Percentiles rank a stretch among this genome's conserved stretches.
These are phyloP conservation scores for Phtheirospermum japonicum DNA, from an alignment of 257 asterid species.

Conservation along the genomic window DNA sequence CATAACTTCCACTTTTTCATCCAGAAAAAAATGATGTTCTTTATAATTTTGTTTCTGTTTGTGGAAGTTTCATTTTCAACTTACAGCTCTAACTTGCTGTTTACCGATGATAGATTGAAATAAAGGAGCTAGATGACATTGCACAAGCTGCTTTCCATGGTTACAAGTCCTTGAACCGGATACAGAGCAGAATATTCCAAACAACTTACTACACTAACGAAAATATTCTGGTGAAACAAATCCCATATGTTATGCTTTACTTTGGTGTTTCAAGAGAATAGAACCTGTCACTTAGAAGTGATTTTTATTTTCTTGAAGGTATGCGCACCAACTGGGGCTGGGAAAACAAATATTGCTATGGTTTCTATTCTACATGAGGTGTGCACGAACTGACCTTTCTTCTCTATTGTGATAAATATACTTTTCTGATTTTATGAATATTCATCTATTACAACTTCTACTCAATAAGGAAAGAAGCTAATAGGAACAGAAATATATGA, in stretches of 20 bases:
- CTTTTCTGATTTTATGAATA: constrained; percentile 18
- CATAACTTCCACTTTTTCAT: constrained; percentile 4
- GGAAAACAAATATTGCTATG: constrained; percentile 98
- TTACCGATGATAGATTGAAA: constrained; percentile 71
- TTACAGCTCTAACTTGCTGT: constrained; percentile 16
- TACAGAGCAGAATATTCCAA: constrained; percentile 94
- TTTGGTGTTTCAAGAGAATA: constrained; percentile 17
- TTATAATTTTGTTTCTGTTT: constrained; percentile 2
- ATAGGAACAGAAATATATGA: neutral
- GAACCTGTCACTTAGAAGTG: constrained; percentile 27
- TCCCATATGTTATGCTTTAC: constrained; percentile 1
- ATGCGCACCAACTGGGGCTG: constrained; percentile 99
- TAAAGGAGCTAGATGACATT: constrained; percentile 88
- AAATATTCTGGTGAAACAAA: constrained; percentile 72
- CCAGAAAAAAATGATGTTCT: constrained; percentile 6
- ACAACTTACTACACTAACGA: constrained; percentile 80
- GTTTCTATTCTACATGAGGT: constrained; percentile 91
- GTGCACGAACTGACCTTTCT: constrained; percentile 14
- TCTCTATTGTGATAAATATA: constrained; percentile 2
- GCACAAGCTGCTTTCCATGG: constrained; percentile 99
- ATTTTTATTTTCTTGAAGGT: constrained; percentile 54
- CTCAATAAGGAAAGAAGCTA: neutral
- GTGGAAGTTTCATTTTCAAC: constrained; percentile 26
- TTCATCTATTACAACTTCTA: constrained; percentile 2
- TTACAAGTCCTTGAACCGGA: constrained; percentile 87